Percentiles rank a stretch among this genome's conserved stretches.
These are phyloP conservation scores for Lophiotrema nucula DNA, from an alignment of 495 filamentous ascomycete genomes.

Conservation along the genomic window DNA sequence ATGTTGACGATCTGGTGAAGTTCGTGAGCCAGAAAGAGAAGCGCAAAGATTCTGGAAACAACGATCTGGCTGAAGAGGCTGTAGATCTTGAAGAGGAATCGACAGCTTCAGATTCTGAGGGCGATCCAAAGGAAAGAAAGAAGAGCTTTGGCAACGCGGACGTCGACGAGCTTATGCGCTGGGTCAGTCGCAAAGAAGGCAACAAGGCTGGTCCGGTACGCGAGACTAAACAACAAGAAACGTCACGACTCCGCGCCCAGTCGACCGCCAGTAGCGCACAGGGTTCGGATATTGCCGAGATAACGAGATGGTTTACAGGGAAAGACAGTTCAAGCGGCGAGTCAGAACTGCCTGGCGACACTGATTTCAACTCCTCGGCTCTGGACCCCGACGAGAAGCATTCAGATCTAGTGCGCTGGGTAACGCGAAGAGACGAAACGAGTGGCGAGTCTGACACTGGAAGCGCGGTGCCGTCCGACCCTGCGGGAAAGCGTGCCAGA, in stretches of 20 bases:
- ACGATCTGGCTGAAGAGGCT: background rate
- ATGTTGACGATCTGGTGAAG: constrained; percentile 15
- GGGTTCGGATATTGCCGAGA: background rate
- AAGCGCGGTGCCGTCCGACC: too few species aligned
- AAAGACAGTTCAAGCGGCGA: background rate
- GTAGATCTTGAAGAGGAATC: background rate
- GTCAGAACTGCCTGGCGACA: background rate
- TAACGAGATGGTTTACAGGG: background rate
- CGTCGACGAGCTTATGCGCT: constrained; percentile 17
- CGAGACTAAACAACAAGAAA: background rate
- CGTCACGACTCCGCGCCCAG: background rate
- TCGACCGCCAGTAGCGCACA: background rate
- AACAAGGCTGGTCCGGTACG: constrained; percentile 6
- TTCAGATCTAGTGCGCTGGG: background rate
- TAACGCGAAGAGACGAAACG: background rate
- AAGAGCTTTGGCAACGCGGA: constrained; percentile 1
- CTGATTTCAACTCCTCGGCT: background rate
- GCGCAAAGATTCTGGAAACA: background rate
- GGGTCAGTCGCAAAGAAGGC: constrained; percentile 12
- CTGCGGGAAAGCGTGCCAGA: background rate
- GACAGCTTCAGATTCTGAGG: constrained; percentile 15
- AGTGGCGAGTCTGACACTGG: background rate
- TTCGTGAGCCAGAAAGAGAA: constrained; percentile 4
- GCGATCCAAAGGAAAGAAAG: background rate
- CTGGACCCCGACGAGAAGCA: background rate